A percentile compares a stretch with the other conserved stretches of the same genome.
phyloP scores from a whole-genome alignment of 257 asterid species.

The Jacaranda mimosifolia region DNA sequence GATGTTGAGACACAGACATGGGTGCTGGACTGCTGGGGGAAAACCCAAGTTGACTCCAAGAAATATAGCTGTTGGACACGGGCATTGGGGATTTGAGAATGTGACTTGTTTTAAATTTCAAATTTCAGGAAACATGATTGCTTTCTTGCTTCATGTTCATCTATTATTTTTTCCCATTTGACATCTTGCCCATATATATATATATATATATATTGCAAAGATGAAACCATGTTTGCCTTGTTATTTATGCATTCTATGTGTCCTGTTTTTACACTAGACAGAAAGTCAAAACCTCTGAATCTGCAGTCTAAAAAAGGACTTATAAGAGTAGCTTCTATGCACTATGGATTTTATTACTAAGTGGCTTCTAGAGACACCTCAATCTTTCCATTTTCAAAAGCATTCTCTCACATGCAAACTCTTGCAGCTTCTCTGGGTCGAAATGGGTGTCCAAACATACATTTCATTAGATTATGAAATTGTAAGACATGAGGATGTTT shows the following conservation, averaged over 20 bases:
- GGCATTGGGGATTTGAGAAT: neutral
- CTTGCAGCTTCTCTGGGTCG: neutral
- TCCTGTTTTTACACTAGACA: conserved; percentile 28
- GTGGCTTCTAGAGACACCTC: neutral
- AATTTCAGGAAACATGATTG: neutral
- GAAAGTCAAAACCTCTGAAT: conserved; percentile 39
- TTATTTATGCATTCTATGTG: neutral
- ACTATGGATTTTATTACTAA: neutral
- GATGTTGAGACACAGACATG: conserved; percentile 57
- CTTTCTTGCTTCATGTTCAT: no score
- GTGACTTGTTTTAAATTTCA: conserved; percentile 16
- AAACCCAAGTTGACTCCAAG: conserved; percentile 50
- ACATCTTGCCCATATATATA: no score
- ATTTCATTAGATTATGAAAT: no score
- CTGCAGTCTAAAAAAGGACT: neutral
- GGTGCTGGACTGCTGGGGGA: conserved; percentile 44
- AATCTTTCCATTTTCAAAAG: conserved; percentile 26
- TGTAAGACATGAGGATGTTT: no score
- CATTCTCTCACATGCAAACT: conserved; percentile 24
- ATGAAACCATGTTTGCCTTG: no score
- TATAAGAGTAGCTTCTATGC: conserved; percentile 23
- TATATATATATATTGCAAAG: no score
- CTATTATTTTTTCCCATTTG: no score
- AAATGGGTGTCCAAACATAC: no score
- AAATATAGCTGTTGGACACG: conserved; percentile 32